These are phyloP conservation scores for Phytophthora sojae DNA, from an alignment of 352 stramenopile genomes.

Conservation along the genomic window DNA sequence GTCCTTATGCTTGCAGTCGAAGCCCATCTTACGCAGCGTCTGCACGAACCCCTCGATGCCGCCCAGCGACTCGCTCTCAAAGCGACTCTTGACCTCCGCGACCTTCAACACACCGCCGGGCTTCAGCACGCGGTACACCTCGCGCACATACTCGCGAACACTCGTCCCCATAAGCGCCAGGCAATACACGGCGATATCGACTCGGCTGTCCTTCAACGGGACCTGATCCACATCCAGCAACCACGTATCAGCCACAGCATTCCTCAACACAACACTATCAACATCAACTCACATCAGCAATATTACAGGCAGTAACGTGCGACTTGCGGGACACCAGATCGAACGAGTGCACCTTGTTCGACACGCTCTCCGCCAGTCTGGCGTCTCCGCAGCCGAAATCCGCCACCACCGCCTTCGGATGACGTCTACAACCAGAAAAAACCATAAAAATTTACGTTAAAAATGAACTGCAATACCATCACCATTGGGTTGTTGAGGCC, in stretches of 20 bases:
- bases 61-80: slow-evolving; percentile 75
- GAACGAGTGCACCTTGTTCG: slow-evolving; percentile 97
- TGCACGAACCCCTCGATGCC: slow-evolving; percentile 74
- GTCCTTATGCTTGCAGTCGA: slow-evolving; percentile 77
- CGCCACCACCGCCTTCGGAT: slow-evolving; percentile 87
- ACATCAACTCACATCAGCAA: slow-evolving; percentile 76
- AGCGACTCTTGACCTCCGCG: slow-evolving; percentile 86
- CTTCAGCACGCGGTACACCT: slow-evolving; percentile 96
- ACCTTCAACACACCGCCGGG: slow-evolving; percentile 92
- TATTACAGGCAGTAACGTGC: slow-evolving; percentile 97
- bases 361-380: slow-evolving; percentile 89
- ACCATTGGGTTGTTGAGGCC: not conserved
- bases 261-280: not conserved
- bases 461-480: not conserved
- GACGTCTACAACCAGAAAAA: slow-evolving; percentile 42
- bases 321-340: slow-evolving; percentile 95
- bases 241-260: not conserved
- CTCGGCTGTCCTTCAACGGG: slow-evolving; percentile 85
- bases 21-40: slow-evolving; percentile 67
- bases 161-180: slow-evolving; percentile 99
- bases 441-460: not conserved
- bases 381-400: slow-evolving; percentile 99
- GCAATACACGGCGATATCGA: slow-evolving; percentile 98
- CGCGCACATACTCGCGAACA: slow-evolving; percentile 96
- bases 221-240: slow-evolving; percentile 68